Base-by-base conservation (phyloP, 78 protist genomes). In the Dictyostelium discoideum region DNA sequence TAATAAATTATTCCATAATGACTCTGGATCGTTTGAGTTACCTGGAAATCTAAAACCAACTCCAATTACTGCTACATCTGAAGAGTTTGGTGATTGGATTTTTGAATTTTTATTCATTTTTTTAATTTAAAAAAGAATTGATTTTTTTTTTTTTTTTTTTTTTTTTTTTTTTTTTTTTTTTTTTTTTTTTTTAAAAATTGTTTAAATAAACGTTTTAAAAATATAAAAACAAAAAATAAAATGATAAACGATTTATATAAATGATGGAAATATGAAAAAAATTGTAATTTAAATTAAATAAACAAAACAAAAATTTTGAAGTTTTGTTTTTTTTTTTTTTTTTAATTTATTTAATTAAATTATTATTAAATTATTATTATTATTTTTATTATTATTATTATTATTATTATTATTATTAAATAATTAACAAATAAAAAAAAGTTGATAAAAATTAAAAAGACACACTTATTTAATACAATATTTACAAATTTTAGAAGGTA, bases 21-120 rank as follows among this genome's bases (percentile, higher is more conserved):
- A 86, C 14, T 63, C 48, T 63, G 96, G 96, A 54, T 65, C 65
- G 6, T 96, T 84, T 0, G 88, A 77, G 10, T 74, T 74, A 29
- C 97, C 97, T 40, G 97, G 97, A 29, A 96, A 57, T 69, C 97
- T 74, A 18, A 86, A 84, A 2, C 97, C 97, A 73, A 96, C 67
- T 20, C 97, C 97, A 76, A 96, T 69, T 22, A 96, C 54, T 7
- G 97, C 97, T 0, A 96, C 48, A 24, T 82, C 73, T 18, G 22
- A 20, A 60, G 69, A 60, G 9, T 60, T 60, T 60, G 69, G 69
- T 20, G 69, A 60, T 60, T 16, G 26, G 9, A 3, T 60, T 60
- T 54, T 54, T 16, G 65, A 16, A 5, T 54, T 54, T 54, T 60
- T 60, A 60, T 60, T 60, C 69, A 60, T 60, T 5, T 60, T 60